phyloP scores from a whole-genome alignment of 2,329 filamentous ascomycete genomes.

The Fusarium fujikuroi region DNA sequence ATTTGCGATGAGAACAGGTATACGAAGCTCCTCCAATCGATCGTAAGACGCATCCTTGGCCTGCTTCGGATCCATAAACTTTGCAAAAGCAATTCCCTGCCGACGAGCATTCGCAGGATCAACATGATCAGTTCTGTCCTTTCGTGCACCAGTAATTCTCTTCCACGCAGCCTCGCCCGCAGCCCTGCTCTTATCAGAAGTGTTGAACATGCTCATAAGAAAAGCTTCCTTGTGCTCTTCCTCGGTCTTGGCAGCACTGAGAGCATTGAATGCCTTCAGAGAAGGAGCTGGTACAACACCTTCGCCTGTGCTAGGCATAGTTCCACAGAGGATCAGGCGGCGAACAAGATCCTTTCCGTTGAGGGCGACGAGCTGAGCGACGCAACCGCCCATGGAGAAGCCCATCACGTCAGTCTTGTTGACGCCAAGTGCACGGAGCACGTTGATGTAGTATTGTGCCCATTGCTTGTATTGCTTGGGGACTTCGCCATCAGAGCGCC shows the following conservation, averaged over 20 bases:
- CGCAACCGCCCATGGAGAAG: constrained; percentile 61
- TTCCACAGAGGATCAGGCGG: constrained; percentile 57
- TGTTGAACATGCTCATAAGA: constrained; percentile 49
- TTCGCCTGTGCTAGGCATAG: constrained; percentile 52
- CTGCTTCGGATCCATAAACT: constrained; percentile 50
- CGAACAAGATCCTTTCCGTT: constrained; percentile 51
- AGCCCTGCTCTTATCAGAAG: constrained; percentile 45
- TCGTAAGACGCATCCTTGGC: constrained; percentile 49
- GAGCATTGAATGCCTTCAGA: constrained; percentile 47
- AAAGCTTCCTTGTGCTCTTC: constrained; percentile 51
- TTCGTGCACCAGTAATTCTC: constrained; percentile 46
- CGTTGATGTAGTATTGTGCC: constrained; percentile 50
- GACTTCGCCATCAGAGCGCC: constrained; percentile 56
- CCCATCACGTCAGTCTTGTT: constrained; percentile 57
- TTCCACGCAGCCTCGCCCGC: constrained; percentile 50
- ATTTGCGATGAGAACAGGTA: constrained; percentile 53
- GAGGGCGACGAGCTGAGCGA: constrained; percentile 58
- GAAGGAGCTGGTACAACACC: constrained; percentile 48
- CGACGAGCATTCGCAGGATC: constrained; percentile 43
- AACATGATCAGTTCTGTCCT: constrained; percentile 42
- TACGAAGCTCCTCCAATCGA: constrained; percentile 47
- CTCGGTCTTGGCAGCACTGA: constrained; percentile 47
- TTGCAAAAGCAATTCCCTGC: constrained; percentile 49
- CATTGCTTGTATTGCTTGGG: constrained; percentile 47
- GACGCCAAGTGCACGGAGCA: constrained; percentile 52